Conservation (phyloP, 805 yeast genomes). For the Ogataea trehalophila region DNA sequence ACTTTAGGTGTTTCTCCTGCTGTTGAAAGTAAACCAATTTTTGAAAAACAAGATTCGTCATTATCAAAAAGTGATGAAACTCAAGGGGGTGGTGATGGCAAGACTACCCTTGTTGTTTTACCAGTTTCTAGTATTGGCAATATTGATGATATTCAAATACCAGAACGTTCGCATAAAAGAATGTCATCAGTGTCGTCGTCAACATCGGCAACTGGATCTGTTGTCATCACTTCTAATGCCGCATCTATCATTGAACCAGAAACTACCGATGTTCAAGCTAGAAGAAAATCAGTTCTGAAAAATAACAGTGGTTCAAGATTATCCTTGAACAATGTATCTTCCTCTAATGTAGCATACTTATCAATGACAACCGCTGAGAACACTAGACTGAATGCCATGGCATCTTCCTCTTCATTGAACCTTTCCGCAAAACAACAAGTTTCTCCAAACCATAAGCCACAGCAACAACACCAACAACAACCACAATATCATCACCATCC, state of each 20-base stretch:
- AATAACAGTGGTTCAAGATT: slow-evolving; percentile 17
- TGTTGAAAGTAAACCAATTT: slow-evolving; percentile 3
- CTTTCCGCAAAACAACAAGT: slow-evolving; percentile 6
- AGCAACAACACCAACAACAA: slow-evolving; percentile 1
- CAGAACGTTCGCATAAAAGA: slow-evolving; percentile 32
- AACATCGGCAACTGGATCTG: slow-evolving; percentile 1
- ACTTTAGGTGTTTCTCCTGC: slow-evolving; percentile 28
- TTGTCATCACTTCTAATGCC: neutral
- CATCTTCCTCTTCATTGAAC: slow-evolving; percentile 37
- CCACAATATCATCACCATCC: slow-evolving; percentile 1
- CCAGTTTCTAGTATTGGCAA: neutral
- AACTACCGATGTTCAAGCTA: slow-evolving; percentile 3
- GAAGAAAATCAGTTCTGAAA: slow-evolving; percentile 48
- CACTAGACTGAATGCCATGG: slow-evolving; percentile 65
- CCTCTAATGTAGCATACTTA: slow-evolving; percentile 61
- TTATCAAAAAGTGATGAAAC: neutral
- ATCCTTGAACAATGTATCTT: slow-evolving; percentile 22
- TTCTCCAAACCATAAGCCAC: slow-evolving; percentile 8
- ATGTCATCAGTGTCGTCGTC: slow-evolving; percentile 8
- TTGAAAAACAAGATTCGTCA: slow-evolving; percentile 2
- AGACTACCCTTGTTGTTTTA: slow-evolving; percentile 9
- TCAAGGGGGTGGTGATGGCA: neutral
- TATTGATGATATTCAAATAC: slow-evolving; percentile 19
- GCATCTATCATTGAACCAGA: neutral
- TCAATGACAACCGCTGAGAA: slow-evolving; percentile 75